Evolutionary conservation across 371 early-diverging fungal genomes (phyloP), one percentile per base, ranked within the genome.

Genomic region (Rhizopus arrhizus): DNA sequence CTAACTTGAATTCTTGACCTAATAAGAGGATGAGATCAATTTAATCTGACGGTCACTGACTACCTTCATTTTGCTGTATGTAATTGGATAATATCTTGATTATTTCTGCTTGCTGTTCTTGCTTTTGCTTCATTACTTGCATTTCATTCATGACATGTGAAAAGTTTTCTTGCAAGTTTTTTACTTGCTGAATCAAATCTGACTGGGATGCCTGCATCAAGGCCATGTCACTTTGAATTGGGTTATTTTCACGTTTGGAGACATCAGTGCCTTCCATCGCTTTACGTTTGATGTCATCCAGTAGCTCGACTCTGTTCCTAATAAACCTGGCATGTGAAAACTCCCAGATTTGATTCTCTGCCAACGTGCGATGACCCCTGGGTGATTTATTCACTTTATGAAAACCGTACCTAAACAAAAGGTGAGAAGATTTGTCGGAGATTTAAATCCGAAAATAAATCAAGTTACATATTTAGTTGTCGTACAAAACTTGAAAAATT

Each of bases 321-420:
- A 90, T 57, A 54, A 95, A 95, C 61, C 90, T 89, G 59, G 89
- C 79, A 69, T 95, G 94, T 52, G 90, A 90, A 72, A 95, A 94
- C 76, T 94, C 95, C 95, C 95, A 95, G 69, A 92, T 87, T 74
- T 93, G 94, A 72, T 91, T 90, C 68, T 91, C 93, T 22, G 90
- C 90, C 61, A 85, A 66, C 12, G 89, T 91, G 46, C 91, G 84
- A 67, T 89, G 88, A 1, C 94, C 94, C 54, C 94, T 83, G 41
- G 92, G 92, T 40, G 90, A 84, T 77, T 91, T 83, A 82, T 89
- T 94, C 51, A 91, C 86, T 67, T 94, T 94, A 81, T 91, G 92
- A 71, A 94, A 94, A 4, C 93, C 94, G 64, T 92, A 89, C 89
- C 89, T 88, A 65, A 9, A 77, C 34, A 15, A 40, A 5, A 46